These are phyloP conservation scores for Aquilaria malaccensis DNA, from an alignment of 345 rosid genomes.

Conservation along the genomic window DNA sequence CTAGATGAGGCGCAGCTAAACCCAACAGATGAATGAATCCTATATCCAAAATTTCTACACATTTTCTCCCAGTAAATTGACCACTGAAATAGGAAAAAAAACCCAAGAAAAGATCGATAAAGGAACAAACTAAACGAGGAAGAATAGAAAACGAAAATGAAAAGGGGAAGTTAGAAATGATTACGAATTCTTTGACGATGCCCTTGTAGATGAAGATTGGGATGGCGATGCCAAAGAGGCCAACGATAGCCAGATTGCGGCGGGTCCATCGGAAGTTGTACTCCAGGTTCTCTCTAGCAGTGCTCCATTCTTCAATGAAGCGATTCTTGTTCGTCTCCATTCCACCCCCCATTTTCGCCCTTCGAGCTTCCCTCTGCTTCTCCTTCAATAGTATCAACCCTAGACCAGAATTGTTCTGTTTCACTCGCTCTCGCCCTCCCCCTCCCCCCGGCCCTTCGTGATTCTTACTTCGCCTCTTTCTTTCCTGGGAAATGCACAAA, in stretches of 20 bases:
- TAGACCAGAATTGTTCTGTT: no score
- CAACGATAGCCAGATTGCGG: slow-evolving; percentile 80
- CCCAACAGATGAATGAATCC: no score
- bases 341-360: slow-evolving; percentile 75
- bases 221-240: slow-evolving; percentile 82
- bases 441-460: no score
- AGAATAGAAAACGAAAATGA: background rate
- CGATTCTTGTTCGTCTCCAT: slow-evolving; percentile 89
- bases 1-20: no score
- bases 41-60: no score
- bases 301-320: slow-evolving; percentile 90
- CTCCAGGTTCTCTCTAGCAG: slow-evolving; percentile 84
- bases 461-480: no score
- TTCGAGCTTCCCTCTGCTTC: slow-evolving; percentile 9
- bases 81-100: no score
- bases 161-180: slow-evolving; percentile 4
- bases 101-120: background rate
- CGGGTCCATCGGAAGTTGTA: slow-evolving; percentile 93
- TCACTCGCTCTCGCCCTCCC: no score
- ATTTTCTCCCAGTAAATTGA: no score
- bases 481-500: no score
- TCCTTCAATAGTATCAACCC: background rate
- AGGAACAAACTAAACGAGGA: background rate
- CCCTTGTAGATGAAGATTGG: slow-evolving; percentile 83
- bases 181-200: slow-evolving; percentile 79